Evolutionary conservation across 768 basidiomycete genomes (phyloP), one percentile per base, ranked within the genome.

Genomic region (Boletus pseudopeckii): DNA sequence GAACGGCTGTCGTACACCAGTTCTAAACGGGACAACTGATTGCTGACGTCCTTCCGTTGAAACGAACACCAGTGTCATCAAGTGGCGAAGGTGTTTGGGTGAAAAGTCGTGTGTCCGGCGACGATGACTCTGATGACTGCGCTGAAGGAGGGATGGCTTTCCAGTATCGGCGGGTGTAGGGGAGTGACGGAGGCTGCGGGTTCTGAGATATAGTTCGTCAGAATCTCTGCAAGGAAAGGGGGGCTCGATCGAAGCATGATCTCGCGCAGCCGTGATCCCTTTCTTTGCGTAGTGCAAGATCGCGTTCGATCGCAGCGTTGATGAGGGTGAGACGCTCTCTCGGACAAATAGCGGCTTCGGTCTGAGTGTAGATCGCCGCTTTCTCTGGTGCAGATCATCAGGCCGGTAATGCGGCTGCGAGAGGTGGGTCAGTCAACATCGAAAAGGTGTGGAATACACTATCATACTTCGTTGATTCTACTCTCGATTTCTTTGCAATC

Each of bases 231-330:
- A 50, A 20, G 20, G n/a, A 42, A 1, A 17, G 2, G 3, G 15
- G 13, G 7, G 9, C 8, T 14, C 17, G 10, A 24, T 51, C 46
- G 20, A 4, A 17, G 2, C 70, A 80, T 66, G 65, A 92, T 88
- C 71, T 97, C 94, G 58, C 94, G 86, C 92, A 96, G 46, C 83
- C 80, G 45, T 85, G 80, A 62, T 94, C 89, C 45, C 77, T 70
- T 46, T 93, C 88, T 66, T 85, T 87, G 67, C 86, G 84, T 46
- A 74, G 74, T 69, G 74, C 64, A 88, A 69, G 42, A 75, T 75
- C 64, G 86, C 89, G 66, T 88, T 80, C 64, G 80, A 78, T 43
- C 76, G 77, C 52, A 74, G 78, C 56, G 22, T 55, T 64, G 49
- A 92, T 86, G 11, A 76, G 71, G 2, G 75, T 74, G 45, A 79